Conservation (phyloP, 116 monocot species). For the Phalaenopsis hybrid region DNA sequence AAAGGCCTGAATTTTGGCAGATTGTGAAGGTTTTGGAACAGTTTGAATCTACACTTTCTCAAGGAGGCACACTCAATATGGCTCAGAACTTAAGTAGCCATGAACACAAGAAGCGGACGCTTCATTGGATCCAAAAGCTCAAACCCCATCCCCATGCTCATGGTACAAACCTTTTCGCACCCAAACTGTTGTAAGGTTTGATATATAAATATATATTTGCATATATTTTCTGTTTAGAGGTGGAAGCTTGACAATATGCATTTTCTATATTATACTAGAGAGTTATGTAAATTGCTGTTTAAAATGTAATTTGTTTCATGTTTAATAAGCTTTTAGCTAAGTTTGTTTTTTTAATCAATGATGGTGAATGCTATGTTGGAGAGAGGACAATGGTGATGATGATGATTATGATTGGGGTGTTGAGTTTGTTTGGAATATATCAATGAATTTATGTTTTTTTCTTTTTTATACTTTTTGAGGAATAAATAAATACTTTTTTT, state of each 20-base stretch:
- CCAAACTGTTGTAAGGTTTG: constrained; percentile 2
- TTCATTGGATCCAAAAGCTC: constrained; percentile 38
- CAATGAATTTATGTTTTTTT: too few relatives aligned
- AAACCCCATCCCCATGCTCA: constrained; percentile 23
- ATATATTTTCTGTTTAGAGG: neutral
- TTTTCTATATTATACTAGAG: neutral
- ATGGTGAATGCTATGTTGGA: too few relatives aligned
- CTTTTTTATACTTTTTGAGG: too few relatives aligned
- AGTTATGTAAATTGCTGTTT: neutral
- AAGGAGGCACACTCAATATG: constrained; percentile 22
- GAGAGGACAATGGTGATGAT: too few relatives aligned
- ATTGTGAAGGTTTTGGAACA: constrained; percentile 49
- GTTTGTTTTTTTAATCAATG: too few relatives aligned
- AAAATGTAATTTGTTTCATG: neutral
- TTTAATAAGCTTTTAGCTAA: too few relatives aligned
- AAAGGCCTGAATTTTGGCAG: constrained; percentile 53
- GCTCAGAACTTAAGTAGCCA: constrained; percentile 15
- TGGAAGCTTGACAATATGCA: neutral
- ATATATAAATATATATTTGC: constrained; percentile 1
- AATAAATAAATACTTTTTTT: too few relatives aligned
- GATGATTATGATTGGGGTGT: too few relatives aligned
- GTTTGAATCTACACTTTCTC: constrained; percentile 26
- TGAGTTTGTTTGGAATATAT: too few relatives aligned
- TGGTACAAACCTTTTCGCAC: neutral
- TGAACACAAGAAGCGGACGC: constrained; percentile 29